Evolutionary conservation across 352 stramenopile genomes (phyloP).

Genomic region (Thalassiosira mediterranea): DNA sequence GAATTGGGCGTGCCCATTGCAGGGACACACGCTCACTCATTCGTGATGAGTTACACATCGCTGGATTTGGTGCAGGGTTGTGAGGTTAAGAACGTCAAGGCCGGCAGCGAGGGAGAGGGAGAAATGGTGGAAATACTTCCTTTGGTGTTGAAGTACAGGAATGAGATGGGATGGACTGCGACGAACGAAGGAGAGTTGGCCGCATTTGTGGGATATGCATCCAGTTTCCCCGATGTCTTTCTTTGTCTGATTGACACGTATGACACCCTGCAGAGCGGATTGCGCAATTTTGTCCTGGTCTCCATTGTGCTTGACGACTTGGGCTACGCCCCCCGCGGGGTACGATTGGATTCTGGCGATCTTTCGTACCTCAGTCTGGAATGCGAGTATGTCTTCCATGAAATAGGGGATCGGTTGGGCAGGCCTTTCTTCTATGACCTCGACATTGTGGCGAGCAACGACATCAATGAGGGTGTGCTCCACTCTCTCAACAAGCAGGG

Average conservation of each 20-base stretch:
- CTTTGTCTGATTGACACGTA: constrained; percentile 99
- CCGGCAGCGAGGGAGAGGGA: constrained; percentile 12
- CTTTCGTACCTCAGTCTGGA: constrained; percentile 93
- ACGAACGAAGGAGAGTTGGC: constrained; percentile 95
- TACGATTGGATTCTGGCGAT: constrained; percentile 98
- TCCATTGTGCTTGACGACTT: constrained; percentile 90
- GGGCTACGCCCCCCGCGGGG: constrained; percentile 87
- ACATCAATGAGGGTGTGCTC: constrained; percentile 98
- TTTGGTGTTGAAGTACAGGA: constrained; percentile 66
- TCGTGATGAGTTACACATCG: constrained; percentile 94
- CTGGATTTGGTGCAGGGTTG: constrained; percentile 87
- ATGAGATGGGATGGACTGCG: constrained; percentile 41
- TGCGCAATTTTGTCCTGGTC: constrained; percentile 95
- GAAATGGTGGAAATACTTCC: constrained; percentile 56
- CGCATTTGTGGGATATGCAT: constrained; percentile 97
- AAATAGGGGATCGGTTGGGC: constrained; percentile 53
- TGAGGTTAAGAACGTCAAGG: constrained; percentile 38
- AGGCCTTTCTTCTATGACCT: constrained; percentile 63
- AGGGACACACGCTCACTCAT: constrained; percentile 98
- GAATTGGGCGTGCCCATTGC: constrained; percentile 93
- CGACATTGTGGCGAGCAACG: constrained; percentile 96
- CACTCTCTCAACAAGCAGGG: constrained; percentile 93
- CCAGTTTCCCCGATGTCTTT: constrained; percentile 96
- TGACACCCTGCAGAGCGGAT: constrained; percentile 89
- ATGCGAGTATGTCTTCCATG: constrained; percentile 80